A percentile compares a stretch with the other conserved stretches of the same genome.
phyloP scores from a whole-genome alignment of 352 stramenopile genomes.

The Globisporangium cystogenes region DNA sequence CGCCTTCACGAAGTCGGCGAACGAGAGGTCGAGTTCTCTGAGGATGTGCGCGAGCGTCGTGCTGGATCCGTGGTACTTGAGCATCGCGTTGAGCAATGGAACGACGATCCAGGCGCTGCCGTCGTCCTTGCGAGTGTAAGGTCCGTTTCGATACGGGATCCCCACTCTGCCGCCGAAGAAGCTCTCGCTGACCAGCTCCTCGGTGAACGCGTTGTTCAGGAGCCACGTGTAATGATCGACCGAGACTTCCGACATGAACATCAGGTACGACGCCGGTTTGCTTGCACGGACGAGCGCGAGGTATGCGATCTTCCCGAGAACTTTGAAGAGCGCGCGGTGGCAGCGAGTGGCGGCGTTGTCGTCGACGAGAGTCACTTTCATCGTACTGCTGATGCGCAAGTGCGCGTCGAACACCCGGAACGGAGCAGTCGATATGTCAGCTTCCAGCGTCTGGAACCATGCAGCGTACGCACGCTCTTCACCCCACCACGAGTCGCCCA shows the following conservation, averaged over 20 bases:
- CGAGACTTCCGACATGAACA: conserved; percentile 37
- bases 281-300: conserved; percentile 27
- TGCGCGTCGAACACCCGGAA: conserved; percentile 22
- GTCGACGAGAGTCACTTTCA: conserved; percentile 9
- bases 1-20: conserved; percentile 21
- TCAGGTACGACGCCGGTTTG: conserved; percentile 33
- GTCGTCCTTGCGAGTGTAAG: conserved; percentile 32
- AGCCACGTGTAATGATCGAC: conserved; percentile 28
- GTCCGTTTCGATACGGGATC: conserved; percentile 27
- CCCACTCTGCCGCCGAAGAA: conserved; percentile 27
- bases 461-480: conserved; percentile 22
- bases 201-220: conserved; percentile 19
- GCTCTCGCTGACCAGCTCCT: conserved; percentile 28
- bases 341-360: conserved; percentile 26
- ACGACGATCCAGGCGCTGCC: conserved; percentile 35
- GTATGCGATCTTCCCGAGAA: conserved; percentile 30
- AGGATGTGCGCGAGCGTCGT: conserved; percentile 15
- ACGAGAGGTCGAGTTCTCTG: conserved; percentile 24
- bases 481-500: conserved; percentile 22
- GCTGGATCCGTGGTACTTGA: conserved; percentile 16
- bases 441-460: conserved; percentile 27
- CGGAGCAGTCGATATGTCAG: conserved; percentile 12
- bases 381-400: conserved; percentile 13
- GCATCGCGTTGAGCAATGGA: conserved; percentile 27
- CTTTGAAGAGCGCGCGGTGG: conserved; percentile 39